Conservation (phyloP, 106 monocot genomes). For the Narthecium ossifragum region DNA sequence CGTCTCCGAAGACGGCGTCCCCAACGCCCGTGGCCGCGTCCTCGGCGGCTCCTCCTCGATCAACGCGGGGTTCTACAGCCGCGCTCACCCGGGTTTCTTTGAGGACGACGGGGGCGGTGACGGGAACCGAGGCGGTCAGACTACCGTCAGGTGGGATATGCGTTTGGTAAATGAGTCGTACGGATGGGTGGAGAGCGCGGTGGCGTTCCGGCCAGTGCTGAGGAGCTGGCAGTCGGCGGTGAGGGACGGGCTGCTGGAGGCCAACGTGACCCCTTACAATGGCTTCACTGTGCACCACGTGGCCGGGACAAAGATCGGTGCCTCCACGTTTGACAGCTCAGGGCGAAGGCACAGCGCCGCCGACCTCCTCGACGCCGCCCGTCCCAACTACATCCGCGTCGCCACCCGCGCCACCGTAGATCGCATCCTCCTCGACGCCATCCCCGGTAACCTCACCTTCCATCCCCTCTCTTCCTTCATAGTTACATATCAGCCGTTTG, state of each 20-base stretch:
- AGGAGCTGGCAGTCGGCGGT: constrained; percentile 66
- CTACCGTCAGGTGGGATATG: constrained; percentile 29
- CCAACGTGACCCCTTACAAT: constrained; percentile 72
- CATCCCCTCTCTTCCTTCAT: too few species aligned
- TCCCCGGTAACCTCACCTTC: constrained; percentile 1
- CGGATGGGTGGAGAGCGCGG: constrained; percentile 48
- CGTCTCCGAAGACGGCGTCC: constrained; percentile 61
- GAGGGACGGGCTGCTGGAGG: constrained; percentile 56
- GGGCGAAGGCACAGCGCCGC: constrained; percentile 72
- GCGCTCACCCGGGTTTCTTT: constrained; percentile 47
- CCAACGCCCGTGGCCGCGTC: constrained; percentile 68
- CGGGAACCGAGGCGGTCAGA: too few species aligned
- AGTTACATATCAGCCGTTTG: too few species aligned
- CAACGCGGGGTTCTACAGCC: constrained; percentile 81
- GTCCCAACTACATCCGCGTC: constrained; percentile 41
- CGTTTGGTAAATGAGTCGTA: constrained; percentile 35
- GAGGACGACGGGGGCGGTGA: not conserved
- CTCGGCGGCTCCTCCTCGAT: constrained; percentile 63
- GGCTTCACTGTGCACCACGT: constrained; percentile 74
- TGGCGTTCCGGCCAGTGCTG: constrained; percentile 48
- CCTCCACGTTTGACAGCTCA: constrained; percentile 54
- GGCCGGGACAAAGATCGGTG: constrained; percentile 81
- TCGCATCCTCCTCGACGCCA: constrained; percentile 43
- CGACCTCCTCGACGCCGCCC: constrained; percentile 55
- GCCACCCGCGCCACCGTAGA: constrained; percentile 67